Conservation (phyloP, 192 early-diverging fungal genomes). For the Dissophora ornata region DNA sequence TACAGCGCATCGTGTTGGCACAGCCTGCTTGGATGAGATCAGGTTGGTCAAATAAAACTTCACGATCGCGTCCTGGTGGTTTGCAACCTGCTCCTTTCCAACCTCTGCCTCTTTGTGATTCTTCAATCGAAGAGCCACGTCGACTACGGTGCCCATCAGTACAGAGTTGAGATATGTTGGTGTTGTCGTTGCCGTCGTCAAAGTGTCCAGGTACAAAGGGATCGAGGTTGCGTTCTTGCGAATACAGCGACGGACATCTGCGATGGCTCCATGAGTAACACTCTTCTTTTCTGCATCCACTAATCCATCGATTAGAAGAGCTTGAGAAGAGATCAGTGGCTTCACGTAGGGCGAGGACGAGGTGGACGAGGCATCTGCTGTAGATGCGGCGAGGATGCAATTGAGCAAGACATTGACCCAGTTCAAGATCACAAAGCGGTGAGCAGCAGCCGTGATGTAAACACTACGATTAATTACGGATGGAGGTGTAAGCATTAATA, state of each 20-base stretch:
- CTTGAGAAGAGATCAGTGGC: constrained; percentile 58
- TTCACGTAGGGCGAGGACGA: constrained; percentile 30
- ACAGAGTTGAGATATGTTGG: constrained; percentile 62
- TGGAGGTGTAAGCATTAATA: too few species aligned
- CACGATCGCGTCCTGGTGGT: constrained; percentile 60
- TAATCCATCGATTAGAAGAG: constrained; percentile 63
- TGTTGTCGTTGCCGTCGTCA: constrained; percentile 58
- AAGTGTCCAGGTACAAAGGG: constrained; percentile 62
- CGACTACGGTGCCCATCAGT: constrained; percentile 72
- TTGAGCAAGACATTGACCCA: constrained; percentile 70
- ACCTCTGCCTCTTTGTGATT: constrained; percentile 13
- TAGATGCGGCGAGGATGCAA: constrained; percentile 32
- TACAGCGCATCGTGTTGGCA: constrained; percentile 58
- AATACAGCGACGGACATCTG: constrained; percentile 70
- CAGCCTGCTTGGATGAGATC: constrained; percentile 63
- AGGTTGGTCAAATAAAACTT: constrained; percentile 70
- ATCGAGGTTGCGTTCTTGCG: constrained; percentile 61
- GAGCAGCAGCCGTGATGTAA: constrained; percentile 62
- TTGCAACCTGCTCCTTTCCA: constrained; percentile 51
- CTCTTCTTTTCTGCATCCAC: constrained; percentile 60
- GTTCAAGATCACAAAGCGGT: constrained; percentile 70
- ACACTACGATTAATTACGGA: too few species aligned
- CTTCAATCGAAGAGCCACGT: constrained; percentile 64
- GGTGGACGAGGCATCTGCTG: too few species aligned
- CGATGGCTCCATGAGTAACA: constrained; percentile 62